Evolutionary conservation across 139 green algal genomes (phyloP), one percentile per base, ranked within the genome.

Genomic region (Haematococcus sp.): DNA sequence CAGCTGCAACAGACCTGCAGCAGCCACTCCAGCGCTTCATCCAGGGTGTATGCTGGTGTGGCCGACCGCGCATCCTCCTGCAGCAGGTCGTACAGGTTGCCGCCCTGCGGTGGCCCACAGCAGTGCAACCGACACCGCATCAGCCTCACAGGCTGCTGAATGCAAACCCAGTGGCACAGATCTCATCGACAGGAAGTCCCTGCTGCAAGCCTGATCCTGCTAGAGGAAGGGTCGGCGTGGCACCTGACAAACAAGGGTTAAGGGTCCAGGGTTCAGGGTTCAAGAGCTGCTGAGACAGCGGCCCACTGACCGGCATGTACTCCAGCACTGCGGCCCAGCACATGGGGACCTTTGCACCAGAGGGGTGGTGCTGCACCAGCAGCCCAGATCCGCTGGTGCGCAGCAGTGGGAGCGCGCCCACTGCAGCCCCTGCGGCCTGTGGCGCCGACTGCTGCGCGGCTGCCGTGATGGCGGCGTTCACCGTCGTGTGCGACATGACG

Each of bases 1-100:
- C n/a, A n/a, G n/a, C n/a, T n/a, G n/a, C n/a, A n/a, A n/a, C 58
- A 2, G 23, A 65, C 58, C 58, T 65, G n/a, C 23, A 65, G 23
- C 25, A 65, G n/a, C 58, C 58, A 65, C 25, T 65, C n/a, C 25
- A 65, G 23, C 3, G 58, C 58, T 3, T 65, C 58, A 16, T 28
- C 58, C 23, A 65, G 25, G 23, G n/a, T 65, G n/a, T 65, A 65
- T 65, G 58, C 30, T 65, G 23, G 58, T 2, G 58, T 65, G 58
- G 58, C n/a, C 25, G 58, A 30, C 17, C 40, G 11, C 40, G 40
- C 40, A 3, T 65, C 58, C n/a, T 22, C 58, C 34, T 65, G 58
- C 25, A 65, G 25, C 58, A 65, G 58, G n/a, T 65, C 58, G 58
- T 65, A 65, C 23, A 65, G 58, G 23, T 28, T 65, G 58, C 58